Evolutionary conservation across 495 filamentous ascomycete species (phyloP).

Genomic region (Trichoderma erinaceum): DNA sequence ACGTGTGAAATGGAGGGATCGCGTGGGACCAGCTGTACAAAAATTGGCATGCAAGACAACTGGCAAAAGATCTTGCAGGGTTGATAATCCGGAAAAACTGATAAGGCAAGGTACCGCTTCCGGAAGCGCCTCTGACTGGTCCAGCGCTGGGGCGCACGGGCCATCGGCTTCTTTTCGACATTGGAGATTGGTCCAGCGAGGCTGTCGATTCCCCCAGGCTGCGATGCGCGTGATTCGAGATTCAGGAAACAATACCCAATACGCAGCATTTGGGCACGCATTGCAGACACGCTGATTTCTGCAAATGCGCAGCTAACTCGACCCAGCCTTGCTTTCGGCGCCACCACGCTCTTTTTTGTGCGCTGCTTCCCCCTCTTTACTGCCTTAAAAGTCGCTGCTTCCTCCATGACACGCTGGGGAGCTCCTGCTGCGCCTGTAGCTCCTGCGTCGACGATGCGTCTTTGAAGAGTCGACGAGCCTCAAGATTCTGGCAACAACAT

Average conservation of each 20-base stretch:
- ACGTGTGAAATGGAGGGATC: neutral
- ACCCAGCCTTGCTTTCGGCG: neutral
- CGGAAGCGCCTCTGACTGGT: slow-evolving; percentile 11
- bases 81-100: slow-evolving; percentile 17
- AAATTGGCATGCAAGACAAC: slow-evolving; percentile 7
- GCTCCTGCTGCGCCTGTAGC: neutral
- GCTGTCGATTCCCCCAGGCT: slow-evolving; percentile 8
- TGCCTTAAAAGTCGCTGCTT: neutral
- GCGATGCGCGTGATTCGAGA: slow-evolving; percentile 8
- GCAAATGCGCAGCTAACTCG: neutral
- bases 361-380: neutral
- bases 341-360: neutral
- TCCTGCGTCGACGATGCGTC: slow-evolving; percentile 4
- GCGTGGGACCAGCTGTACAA: slow-evolving; percentile 13
- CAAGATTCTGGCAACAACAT: slow-evolving; percentile 1
- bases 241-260: slow-evolving; percentile 8
- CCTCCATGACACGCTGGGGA: slow-evolving; percentile 9
- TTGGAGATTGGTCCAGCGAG: slow-evolving; percentile 12
- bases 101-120: slow-evolving; percentile 15
- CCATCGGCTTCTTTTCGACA: slow-evolving; percentile 1
- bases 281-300: neutral
- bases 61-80: slow-evolving; percentile 14
- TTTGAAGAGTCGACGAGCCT: neutral
- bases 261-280: neutral
- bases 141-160: neutral